Evolutionary conservation across 306 rosid species (phyloP), one percentile per base, ranked within the genome.

Genomic region (Vigna nakashimae): DNA sequence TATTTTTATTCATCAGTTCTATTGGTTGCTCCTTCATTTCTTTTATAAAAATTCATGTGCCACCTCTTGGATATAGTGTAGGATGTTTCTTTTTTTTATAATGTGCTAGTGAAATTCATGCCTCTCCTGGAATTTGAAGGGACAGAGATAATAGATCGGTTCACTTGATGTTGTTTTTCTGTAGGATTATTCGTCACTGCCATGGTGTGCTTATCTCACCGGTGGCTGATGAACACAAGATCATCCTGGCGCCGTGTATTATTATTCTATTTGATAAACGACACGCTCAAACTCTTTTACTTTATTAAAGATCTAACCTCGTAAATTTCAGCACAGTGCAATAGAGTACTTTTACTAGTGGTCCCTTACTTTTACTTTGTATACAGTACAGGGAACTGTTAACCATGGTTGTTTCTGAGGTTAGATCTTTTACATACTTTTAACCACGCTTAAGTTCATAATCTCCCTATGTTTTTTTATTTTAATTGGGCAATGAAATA

Each of bases 41-140:
- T 40, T 77, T 66, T 40, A 40, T 51, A 17, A 22, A 20, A 80
- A 6, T 66, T 72, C 49, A 28, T 9, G 68, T n/a, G 38, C 14
- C 63, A n/a, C 15, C 32, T 24, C 17, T 52, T 38, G 3, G 46
- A 26, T 55, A 57, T 1, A 71, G 12, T 43, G 48, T 51, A 16
- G 66, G 38, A 51, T 52, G 73, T 43, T 55, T 80, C 30, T 66
- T 26, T 60, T 60, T 73, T 32, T 65, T 53, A 42, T 59, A 43
- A 71, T 18, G 28, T 52, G 26, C 28, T 53, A 1, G 40, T 42
- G 68, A 72, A 64, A 18, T 20, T 28, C 57, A 51, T 42, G 13
- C 49, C 51, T 36, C 49, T 63, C 11, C 3, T 24, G 43, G 46
- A 64, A 73, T 30, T 32, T 65, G 16, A 46, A 38, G 72, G 45